Evolutionary conservation across 495 filamentous ascomycete genomes (phyloP), one percentile per base, ranked within the genome.

Genomic region (Hamigera avellanea): DNA sequence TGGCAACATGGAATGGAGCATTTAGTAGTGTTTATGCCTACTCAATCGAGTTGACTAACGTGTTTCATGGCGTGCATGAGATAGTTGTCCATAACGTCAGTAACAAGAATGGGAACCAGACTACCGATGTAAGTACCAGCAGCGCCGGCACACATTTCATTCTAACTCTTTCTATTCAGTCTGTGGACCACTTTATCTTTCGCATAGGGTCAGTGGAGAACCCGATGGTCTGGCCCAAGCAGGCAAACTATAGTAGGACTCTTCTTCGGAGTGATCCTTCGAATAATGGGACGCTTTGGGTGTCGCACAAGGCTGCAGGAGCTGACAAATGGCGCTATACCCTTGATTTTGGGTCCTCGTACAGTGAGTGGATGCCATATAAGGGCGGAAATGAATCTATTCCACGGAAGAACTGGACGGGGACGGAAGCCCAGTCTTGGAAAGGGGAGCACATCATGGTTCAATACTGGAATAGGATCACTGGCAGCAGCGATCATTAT

Each of bases 381-480:
- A 39, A 15, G 6, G 58, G 61, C 13, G 48, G 44, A 12, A 67
- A 69, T 26, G 2, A 59, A 54, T 1, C n/a, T 49, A 32, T 71
- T 3, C 32, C 54, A 4, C 26, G 34, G 8, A 56, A 62, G 41
- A 38, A 45, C 2, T 81, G 72, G 70, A 48, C 53, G 2, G 76
- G 75, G 13, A 73, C 69, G 0, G 53, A 63, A 9, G 34, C 50
- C 4, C 76, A 80, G 49, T 57, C 50, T 6, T 82, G 78, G 78
- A 36, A 62, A 8, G 78, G 74, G 33, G 62, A 75, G 13, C 78
- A 82, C 44, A 51, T 81, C 10, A 61, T 62, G 9, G 65, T 76
- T 8, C 73, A 80, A 40, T 82, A 82, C 49, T 82, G 66, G 64
- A 76, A 71, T 39, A 57, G 66, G 33, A 57, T 70, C 13, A 62